A percentile compares a stretch with the other conserved stretches of the same genome.
These are phyloP conservation scores for Nakazawaea laoshanensis DNA, from an alignment of 805 yeast species.

Conservation along the genomic window DNA sequence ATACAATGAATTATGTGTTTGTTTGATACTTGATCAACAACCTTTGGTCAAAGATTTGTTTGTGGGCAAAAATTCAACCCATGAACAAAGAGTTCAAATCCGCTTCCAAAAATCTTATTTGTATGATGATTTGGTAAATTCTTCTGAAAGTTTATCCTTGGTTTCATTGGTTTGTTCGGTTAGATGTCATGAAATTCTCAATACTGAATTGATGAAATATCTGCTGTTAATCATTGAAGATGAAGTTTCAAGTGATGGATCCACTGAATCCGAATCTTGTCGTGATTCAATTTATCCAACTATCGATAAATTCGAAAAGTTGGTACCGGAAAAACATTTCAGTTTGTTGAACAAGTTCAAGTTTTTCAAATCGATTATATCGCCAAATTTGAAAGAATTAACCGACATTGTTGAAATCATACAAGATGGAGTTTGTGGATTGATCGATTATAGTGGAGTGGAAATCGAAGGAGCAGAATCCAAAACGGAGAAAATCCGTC, in stretches of 20 bases:
- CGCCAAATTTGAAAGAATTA: conserved; percentile 15
- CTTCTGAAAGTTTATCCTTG: conserved; percentile 4
- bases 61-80: no score
- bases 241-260: background rate
- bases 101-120: background rate
- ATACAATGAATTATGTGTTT: conserved; percentile 2
- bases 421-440: conserved; percentile 17
- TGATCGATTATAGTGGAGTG: conserved; percentile 13
- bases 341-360: conserved; percentile 18
- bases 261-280: conserved; percentile 6
- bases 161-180: conserved; percentile 3
- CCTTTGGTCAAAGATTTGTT: no score
- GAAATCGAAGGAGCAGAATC: conserved; percentile 7
- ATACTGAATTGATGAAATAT: conserved; percentile 4
- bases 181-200: conserved; percentile 8
- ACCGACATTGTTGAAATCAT: conserved; percentile 7
- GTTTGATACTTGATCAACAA: conserved; percentile 1
- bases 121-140: conserved; percentile 6
- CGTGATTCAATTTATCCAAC: conserved; percentile 11
- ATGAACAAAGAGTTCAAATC: background rate
- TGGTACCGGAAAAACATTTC: conserved; percentile 19
- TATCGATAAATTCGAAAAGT: conserved; percentile 6
- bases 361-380: conserved; percentile 19
- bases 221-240: background rate
- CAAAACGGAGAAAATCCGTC: conserved; percentile 3